phyloP scores from a whole-genome alignment of 129 eudicot genomes.

The Ambrosia trifida region DNA sequence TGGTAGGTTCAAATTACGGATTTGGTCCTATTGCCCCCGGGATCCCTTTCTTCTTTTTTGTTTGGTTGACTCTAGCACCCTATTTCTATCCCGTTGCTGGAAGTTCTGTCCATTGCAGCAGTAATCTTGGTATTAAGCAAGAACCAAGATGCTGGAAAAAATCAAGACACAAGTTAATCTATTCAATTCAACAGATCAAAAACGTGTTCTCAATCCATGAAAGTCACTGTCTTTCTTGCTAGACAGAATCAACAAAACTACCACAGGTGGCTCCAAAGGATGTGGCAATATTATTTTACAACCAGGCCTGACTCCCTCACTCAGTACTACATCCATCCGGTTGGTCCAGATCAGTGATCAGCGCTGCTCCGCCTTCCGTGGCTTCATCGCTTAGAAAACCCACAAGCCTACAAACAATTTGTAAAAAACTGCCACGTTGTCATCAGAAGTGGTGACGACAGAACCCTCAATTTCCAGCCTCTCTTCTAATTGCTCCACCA shows the following conservation, averaged over 20 bases:
- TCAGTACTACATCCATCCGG: no score
- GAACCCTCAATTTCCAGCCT: no score
- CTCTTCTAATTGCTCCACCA: no score
- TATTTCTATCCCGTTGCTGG: background rate
- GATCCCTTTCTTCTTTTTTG: background rate
- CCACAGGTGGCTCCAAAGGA: background rate
- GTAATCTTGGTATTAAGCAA: background rate
- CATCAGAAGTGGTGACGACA: no score
- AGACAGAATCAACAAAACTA: background rate
- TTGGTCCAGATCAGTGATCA: no score
- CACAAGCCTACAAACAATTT: no score
- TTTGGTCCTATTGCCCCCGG: background rate
- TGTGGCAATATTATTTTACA: background rate
- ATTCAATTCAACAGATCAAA: background rate
- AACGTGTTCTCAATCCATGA: background rate
- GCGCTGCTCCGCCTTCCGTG: no score
- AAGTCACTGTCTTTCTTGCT: background rate
- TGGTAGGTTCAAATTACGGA: background rate
- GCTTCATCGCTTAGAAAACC: no score
- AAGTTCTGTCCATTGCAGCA: background rate
- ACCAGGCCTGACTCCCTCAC: no score
- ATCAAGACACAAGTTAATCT: background rate
- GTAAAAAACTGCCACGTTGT: no score
- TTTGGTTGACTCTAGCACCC: background rate
- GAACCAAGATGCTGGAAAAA: background rate